Conservation (phyloP, 2,329 filamentous ascomycete genomes). For the Cytospora chrysosperma region DNA sequence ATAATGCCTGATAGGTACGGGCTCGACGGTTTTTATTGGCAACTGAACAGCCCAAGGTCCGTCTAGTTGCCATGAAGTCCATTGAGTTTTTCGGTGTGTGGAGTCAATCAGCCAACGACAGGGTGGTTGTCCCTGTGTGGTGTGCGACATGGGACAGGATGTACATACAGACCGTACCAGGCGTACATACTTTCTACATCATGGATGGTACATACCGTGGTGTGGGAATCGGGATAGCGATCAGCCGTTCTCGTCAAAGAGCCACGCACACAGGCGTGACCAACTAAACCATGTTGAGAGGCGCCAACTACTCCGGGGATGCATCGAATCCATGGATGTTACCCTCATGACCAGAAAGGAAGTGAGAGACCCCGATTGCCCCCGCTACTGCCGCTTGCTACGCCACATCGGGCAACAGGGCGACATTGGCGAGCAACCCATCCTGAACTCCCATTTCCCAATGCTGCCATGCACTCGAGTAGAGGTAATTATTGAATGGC, state of each 20-base stretch:
- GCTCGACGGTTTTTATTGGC: neutral
- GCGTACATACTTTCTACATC: neutral
- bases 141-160: too few species aligned
- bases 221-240: neutral
- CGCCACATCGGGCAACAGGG: constrained; percentile 5
- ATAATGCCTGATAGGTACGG: too few species aligned
- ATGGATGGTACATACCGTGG: too few species aligned
- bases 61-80: neutral
- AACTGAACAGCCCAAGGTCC: neutral
- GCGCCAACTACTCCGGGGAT: neutral
- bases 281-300: neutral
- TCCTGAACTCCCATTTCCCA: neutral
- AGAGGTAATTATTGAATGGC: neutral
- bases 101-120: neutral
- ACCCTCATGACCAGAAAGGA: constrained; percentile 5
- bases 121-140: neutral
- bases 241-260: neutral
- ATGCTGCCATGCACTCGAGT: too few species aligned
- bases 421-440: neutral
- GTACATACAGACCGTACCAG: too few species aligned
- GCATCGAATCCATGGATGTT: constrained; percentile 1
- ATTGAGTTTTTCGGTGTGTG: neutral
- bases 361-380: constrained; percentile 1
- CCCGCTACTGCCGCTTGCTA: constrained; percentile 8
- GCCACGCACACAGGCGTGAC: neutral